phyloP scores from a whole-genome alignment of 2,329 filamentous ascomycete species.

The Trichoderma citrinoviride region DNA sequence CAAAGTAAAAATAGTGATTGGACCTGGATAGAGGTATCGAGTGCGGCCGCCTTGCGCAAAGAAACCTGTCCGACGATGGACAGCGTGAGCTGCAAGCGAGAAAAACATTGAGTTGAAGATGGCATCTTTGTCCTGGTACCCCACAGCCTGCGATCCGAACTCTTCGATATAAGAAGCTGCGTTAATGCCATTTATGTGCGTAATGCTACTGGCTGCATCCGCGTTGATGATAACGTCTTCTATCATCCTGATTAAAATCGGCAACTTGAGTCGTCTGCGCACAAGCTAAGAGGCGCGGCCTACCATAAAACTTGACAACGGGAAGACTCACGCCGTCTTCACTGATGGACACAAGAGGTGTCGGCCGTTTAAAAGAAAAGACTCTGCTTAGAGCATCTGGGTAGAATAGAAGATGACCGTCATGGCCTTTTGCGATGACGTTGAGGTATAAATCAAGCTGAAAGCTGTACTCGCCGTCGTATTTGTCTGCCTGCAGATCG shows the following conservation, averaged over 20 bases:
- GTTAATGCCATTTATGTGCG: slow-evolving; percentile 30
- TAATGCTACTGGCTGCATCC: slow-evolving; percentile 28
- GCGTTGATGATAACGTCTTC: slow-evolving; percentile 26
- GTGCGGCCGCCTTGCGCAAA: slow-evolving; percentile 35
- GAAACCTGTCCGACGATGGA: slow-evolving; percentile 28
- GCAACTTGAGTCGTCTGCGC: background rate
- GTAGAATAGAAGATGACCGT: slow-evolving; percentile 56
- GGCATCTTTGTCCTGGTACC: slow-evolving; percentile 30
- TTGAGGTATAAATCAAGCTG: slow-evolving; percentile 53
- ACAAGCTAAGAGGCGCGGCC: background rate
- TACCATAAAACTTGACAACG: slow-evolving; percentile 27
- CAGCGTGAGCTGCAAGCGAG: slow-evolving; percentile 25
- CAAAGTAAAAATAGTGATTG: slow-evolving; percentile 38
- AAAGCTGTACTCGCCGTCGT: slow-evolving; percentile 54
- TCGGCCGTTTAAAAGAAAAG: slow-evolving; percentile 22
- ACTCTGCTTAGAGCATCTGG: slow-evolving; percentile 22
- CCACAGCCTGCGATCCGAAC: slow-evolving; percentile 24
- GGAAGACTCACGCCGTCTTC: slow-evolving; percentile 31
- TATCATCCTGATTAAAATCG: background rate
- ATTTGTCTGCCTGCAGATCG: slow-evolving; percentile 43
- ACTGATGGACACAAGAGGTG: slow-evolving; percentile 42
- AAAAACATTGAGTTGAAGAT: slow-evolving; percentile 43
- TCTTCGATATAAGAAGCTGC: slow-evolving; percentile 28
- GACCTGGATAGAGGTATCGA: slow-evolving; percentile 31
- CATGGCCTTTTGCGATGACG: slow-evolving; percentile 52